Base-by-base conservation (phyloP, 2,329 filamentous ascomycete genomes). In the Pseudogymnoascus sp. region DNA sequence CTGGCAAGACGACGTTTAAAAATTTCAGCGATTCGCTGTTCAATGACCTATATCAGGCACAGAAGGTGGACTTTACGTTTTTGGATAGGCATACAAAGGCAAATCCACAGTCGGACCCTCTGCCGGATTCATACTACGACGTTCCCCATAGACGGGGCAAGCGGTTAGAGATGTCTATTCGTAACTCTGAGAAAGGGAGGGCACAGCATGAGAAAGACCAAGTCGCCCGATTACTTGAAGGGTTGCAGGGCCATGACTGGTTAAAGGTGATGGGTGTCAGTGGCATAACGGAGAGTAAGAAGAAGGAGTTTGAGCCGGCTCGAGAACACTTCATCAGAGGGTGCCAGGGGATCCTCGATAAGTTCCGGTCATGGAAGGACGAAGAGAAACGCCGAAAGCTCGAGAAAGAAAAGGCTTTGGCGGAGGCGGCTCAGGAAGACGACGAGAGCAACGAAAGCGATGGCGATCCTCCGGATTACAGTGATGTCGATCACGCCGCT, bases 161-260 rank as follows among this genome's bases (percentile, higher is more conserved):
- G 69, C 76, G 84, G 22, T 70, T 83, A 57, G 84, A 87, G 69
- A 81, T 80, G 61, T 82, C 82, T 1, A 84, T 86, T 57, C 78
- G 84, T 33, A 87, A 87, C 65, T 78, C 82, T 0, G 84, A 87
- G 69, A 85, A 82, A 69, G 83, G 82, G 11, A 80, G 83, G 8
- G 84, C 84, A 14, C 83, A 87, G 66, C 84, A 87, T 76, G 84
- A 87, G 67, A 84, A 81, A 66, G 83, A 86, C 63, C 83, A 86
- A 67, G 82, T 87, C 39, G 80, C 84, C 60, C 79, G 84, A 35
- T 73, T 87, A 14, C 80, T 97, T 6, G 91, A 94, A 60, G 91
- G 91, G 15, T 80, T 99, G 1, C 88, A 91, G 71, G 90, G 93
- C 2, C 90, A 89, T 62, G 94, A 97, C 73, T 99, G 94, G 94